Percentiles rank a stretch among this genome's conserved stretches.
Conservation (phyloP, 2,329 filamentous ascomycete species). For the Botrytis porri region DNA sequence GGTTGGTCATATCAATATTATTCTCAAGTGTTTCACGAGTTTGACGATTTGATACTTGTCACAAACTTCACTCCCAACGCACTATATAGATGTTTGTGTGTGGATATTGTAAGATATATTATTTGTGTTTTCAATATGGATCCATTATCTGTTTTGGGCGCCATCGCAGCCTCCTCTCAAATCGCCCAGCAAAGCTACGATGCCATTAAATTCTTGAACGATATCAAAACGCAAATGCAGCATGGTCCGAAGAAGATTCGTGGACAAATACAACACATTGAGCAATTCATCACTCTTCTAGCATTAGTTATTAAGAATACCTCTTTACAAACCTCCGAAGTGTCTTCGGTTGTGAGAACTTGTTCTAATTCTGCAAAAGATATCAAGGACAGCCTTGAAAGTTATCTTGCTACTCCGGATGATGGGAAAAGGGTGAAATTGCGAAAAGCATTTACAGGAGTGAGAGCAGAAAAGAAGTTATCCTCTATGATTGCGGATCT, state of each 20-base stretch:
- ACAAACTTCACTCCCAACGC: neutral
- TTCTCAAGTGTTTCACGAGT: neutral
- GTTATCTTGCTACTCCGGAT: neutral
- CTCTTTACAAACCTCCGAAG: neutral
- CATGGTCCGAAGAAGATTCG: neutral
- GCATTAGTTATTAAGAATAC: constrained; percentile 2
- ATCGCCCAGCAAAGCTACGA: constrained; percentile 9
- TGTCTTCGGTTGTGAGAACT: neutral
- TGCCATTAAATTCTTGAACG: neutral
- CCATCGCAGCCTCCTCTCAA: constrained; percentile 15
- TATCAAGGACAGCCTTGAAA: neutral
- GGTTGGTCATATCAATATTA: neutral
- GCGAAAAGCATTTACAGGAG: constrained; percentile 11
- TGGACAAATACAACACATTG: constrained; percentile 11
- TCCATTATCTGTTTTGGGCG: constrained; percentile 17
- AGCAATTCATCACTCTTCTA: constrained; percentile 2
- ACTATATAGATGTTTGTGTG: neutral
- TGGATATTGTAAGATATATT: neutral
- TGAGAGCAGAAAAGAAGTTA: constrained; percentile 11
- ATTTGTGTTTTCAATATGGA: constrained; percentile 11
- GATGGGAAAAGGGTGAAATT: neutral
- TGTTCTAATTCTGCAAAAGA: constrained; percentile 2
- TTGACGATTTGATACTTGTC: neutral
- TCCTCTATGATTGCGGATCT: constrained; percentile 2
- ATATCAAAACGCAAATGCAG: constrained; percentile 14